Percentiles rank a stretch among this genome's conserved stretches.
These are phyloP conservation scores for Ogataea hybrid DNA, from an alignment of 1,139 yeast genomes.

Conservation along the genomic window DNA sequence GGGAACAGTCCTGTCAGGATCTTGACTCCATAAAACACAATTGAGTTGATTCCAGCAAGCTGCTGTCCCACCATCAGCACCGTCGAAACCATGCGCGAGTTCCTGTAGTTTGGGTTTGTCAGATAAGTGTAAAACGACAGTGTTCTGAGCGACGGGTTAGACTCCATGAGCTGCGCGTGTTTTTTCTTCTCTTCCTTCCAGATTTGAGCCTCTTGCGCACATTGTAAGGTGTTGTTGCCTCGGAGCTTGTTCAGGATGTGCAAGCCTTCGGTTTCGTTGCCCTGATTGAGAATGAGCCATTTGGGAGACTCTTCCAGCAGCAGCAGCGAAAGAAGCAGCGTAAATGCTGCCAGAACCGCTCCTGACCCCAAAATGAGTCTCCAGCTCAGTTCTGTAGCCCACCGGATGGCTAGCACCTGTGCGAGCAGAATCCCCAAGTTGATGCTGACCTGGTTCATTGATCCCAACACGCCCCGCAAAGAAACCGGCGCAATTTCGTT, in stretches of 20 bases:
- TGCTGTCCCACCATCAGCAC: conserved; percentile 86
- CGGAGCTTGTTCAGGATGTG: conserved; percentile 23
- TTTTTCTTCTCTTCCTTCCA: conserved; percentile 28
- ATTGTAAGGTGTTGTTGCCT: conserved; percentile 12
- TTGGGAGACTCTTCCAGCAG: conserved; percentile 76
- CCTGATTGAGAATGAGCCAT: conserved; percentile 52
- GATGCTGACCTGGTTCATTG: conserved; percentile 83
- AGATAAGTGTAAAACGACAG: conserved; percentile 43
- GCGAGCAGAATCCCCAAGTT: conserved; percentile 81
- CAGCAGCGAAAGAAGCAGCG: conserved; percentile 44
- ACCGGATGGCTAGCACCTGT: conserved; percentile 66
- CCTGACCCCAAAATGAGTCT: conserved; percentile 64
- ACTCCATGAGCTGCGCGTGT: conserved; percentile 17
- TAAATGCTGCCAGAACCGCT: conserved; percentile 48
- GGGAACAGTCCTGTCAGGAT: conserved; percentile 73
- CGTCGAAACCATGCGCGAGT: conserved; percentile 65
- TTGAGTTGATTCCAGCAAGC: conserved; percentile 88
- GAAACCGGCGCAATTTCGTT: conserved; percentile 74
- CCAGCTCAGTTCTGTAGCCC: conserved; percentile 72
- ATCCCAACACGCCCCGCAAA: conserved; percentile 74
- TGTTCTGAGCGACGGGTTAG: conserved; percentile 20
- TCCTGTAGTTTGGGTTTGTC: conserved; percentile 47
- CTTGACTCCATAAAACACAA: conserved; percentile 88
- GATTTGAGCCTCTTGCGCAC: conserved; percentile 22
- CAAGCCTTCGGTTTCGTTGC: conserved; percentile 32